Evolutionary conservation across 208 protist genomes (phyloP), one percentile per base, ranked within the genome.

Genomic region (Acanthamoeba royreba): DNA sequence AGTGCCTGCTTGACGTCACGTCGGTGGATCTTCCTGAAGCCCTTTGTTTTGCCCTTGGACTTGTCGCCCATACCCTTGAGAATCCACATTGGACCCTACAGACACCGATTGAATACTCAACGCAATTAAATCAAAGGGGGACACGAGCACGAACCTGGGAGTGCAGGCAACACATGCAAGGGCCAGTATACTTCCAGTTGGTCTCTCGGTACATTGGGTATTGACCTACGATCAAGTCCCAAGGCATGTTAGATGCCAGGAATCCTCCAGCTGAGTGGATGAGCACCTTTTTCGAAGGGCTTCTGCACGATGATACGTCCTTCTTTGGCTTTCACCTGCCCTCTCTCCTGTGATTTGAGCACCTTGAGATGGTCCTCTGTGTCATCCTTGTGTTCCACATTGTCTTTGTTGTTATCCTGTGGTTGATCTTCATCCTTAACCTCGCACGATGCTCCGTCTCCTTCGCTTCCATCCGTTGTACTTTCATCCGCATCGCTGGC

Each of bases 101-200:
- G 13, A 43, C 28, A 0, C 0, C 17, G 4, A 79, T 25, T 9
- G 28, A 13, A 28, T 19, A 79, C 22, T 61, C 28, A 79, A 19
- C n/a, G 35, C 17, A 0, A 8, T 0, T 19, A 1, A 31, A 77
- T 17, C 63, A n/a, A 1, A 11, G 35, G 13, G 63, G 13, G 1
- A n/a, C 22, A 77, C 11, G 13, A 77, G 0, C 1, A 77, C 3
- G 13, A 42, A 77, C 79, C 42, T 92, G 35, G 55, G 2, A 55
- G 38, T 92, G 45, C 52, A 92, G 38, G 79, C 79, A 87, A 33
- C 86, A 35, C 55, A 74, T 92, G 55, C 86, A 92, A 35, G 86
- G 86, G 25, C 38, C 31, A 5, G 86, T 49, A 55, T 92, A 92
- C 86, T 92, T 92, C 86, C 86, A 92, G 86, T 92, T 92, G 86